Percentiles rank a stretch among this genome's conserved stretches.
These are phyloP conservation scores for Rhododendron simsii DNA, from an alignment of 148 eudicot species.

Conservation along the genomic window DNA sequence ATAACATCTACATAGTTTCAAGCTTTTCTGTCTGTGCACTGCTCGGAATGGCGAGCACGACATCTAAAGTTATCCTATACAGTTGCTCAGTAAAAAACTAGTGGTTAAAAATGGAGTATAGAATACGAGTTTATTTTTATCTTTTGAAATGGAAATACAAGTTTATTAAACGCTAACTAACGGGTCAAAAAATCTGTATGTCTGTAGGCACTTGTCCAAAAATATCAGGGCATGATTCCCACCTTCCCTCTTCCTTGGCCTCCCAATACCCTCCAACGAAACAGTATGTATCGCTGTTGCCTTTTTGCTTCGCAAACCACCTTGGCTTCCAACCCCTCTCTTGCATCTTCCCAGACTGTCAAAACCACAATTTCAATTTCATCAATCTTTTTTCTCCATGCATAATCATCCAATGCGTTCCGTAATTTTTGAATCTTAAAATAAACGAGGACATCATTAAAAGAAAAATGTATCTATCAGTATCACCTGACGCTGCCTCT, in stretches of 20 bases:
- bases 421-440: background rate
- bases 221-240: constrained; percentile 31
- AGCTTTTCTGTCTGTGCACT: background rate
- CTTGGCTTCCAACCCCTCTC: constrained; percentile 32
- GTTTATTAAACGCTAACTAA: background rate
- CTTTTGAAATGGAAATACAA: background rate
- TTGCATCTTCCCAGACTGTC: constrained; percentile 28
- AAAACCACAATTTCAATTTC: background rate
- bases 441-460: background rate
- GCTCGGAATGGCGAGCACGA: constrained; percentile 1
- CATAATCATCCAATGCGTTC: background rate
- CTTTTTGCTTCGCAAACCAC: constrained; percentile 22
- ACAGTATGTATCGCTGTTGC: constrained; percentile 7
- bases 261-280: constrained; percentile 33
- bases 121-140: background rate
- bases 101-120: background rate
- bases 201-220: constrained; percentile 16
- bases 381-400: background rate
- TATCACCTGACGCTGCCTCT: constrained; percentile 31
- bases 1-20: background rate
- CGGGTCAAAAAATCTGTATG: constrained; percentile 7
- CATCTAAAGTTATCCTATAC: background rate
- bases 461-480: background rate
- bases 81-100: background rate
- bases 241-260: constrained; percentile 24